Conservation (phyloP, 305 asterid species). For the Fraxinus dipetala region DNA sequence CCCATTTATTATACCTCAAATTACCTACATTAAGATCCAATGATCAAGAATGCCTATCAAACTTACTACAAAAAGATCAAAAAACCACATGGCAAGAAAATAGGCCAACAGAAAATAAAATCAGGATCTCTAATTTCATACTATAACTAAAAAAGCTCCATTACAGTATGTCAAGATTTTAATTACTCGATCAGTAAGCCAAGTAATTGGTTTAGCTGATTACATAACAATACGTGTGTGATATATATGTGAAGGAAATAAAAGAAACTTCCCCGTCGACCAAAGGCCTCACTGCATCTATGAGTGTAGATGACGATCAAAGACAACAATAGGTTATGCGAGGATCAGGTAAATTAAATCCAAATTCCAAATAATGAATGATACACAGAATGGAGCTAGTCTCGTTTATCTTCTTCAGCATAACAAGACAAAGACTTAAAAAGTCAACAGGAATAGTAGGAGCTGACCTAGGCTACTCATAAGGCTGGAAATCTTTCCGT, state of each 20-base stretch:
- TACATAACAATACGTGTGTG: background rate
- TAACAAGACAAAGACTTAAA: background rate
- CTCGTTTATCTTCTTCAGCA: background rate
- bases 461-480: background rate
- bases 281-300: background rate
- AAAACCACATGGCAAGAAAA: background rate
- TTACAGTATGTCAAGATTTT: background rate
- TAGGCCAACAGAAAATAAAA: background rate
- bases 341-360: background rate
- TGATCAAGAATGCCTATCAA: background rate
- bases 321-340: background rate
- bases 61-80: background rate
- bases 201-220: background rate
- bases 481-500: background rate
- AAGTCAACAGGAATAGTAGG: background rate
- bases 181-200: background rate
- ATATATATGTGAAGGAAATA: too few species aligned
- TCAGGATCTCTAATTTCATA: background rate
- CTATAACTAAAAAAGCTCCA: background rate
- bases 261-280: background rate
- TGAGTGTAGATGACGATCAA: background rate
- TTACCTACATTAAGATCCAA: constrained; percentile 8
- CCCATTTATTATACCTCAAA: constrained; percentile 18
- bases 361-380: background rate
- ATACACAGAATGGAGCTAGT: background rate